phyloP scores from a whole-genome alignment of 495 filamentous ascomycete species.

The Durotheca rogersii region DNA sequence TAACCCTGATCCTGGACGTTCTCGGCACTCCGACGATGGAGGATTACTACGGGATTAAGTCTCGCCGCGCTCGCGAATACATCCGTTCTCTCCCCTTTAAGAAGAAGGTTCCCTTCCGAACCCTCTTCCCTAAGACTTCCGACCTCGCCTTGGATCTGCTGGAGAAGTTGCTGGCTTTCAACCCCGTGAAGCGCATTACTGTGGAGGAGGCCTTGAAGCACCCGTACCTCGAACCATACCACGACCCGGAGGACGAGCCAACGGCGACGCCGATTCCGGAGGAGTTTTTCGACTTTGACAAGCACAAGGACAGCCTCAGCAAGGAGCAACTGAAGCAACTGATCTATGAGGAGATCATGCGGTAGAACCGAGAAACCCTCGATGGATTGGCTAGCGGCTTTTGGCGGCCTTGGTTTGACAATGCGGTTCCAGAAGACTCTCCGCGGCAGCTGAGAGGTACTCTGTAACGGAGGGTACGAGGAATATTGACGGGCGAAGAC shows the following conservation, averaged over 20 bases:
- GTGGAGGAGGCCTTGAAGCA: constrained; percentile 97
- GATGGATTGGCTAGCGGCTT: not conserved
- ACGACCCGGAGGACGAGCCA: constrained; percentile 98
- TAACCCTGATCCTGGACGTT: constrained; percentile 96
- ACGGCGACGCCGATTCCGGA: constrained; percentile 95
- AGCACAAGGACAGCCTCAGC: constrained; percentile 97
- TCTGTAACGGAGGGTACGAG: no score
- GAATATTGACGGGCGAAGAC: no score
- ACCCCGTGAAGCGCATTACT: constrained; percentile 96
- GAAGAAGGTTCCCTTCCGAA: constrained; percentile 98
- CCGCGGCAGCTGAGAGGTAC: no score
- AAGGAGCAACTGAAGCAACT: constrained; percentile 97
- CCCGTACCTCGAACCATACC: constrained; percentile 97
- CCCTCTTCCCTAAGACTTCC: constrained; percentile 95
- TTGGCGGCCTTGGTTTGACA: no score
- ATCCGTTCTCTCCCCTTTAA: constrained; percentile 99
- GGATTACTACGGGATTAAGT: constrained; percentile 99
- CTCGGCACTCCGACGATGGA: constrained; percentile 99
- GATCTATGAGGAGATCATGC: constrained; percentile 99
- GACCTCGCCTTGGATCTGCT: constrained; percentile 90
- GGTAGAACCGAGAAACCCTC: constrained; percentile 54
- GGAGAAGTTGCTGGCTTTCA: constrained; percentile 95
- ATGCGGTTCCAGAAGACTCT: no score
- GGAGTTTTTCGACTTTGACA: constrained; percentile 99
- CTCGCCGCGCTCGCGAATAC: constrained; percentile 94